phyloP scores from a whole-genome alignment of 2,329 filamentous ascomycete species.

The Pleomassaria siparia region DNA sequence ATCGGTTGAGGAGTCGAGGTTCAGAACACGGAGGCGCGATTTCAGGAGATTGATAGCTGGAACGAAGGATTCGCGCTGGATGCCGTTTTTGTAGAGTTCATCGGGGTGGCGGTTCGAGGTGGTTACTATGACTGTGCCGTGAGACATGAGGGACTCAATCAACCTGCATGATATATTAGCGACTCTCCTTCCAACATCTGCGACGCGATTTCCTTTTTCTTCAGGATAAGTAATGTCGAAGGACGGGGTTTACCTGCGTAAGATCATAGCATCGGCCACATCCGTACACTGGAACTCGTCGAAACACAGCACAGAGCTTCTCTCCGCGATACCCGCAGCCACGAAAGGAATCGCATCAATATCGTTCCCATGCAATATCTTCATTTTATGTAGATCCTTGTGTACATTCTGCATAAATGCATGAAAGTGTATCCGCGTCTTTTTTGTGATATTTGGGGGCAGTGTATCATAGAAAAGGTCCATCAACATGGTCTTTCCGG shows the following conservation, averaged over 20 bases:
- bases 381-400: conserved; percentile 84
- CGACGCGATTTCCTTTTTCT: background rate
- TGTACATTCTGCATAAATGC: conserved; percentile 99
- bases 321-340: conserved; percentile 88
- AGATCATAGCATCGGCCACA: conserved; percentile 97
- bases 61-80: conserved; percentile 92
- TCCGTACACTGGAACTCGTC: conserved; percentile 99
- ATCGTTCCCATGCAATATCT: conserved; percentile 84
- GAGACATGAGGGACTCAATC: conserved; percentile 88
- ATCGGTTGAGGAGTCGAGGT: conserved; percentile 91
- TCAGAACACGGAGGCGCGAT: conserved; percentile 80
- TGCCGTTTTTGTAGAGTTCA: conserved; percentile 96
- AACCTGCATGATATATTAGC: conserved; percentile 53
- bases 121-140: conserved; percentile 94
- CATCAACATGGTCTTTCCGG: conserved; percentile 99
- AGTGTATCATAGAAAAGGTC: conserved; percentile 95
- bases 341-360: conserved; percentile 90
- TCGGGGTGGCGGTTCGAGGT: conserved; percentile 96
- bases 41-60: conserved; percentile 94
- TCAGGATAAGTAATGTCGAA: background rate
- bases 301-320: conserved; percentile 87
- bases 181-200: background rate
- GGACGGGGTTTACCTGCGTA: conserved; percentile 61
- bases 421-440: conserved; percentile 96
- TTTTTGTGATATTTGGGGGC: conserved; percentile 74